Percentiles rank a stretch among this genome's conserved stretches.
Conservation (phyloP, 2,329 filamentous ascomycete species). For the Waltergamsia citrina region DNA sequence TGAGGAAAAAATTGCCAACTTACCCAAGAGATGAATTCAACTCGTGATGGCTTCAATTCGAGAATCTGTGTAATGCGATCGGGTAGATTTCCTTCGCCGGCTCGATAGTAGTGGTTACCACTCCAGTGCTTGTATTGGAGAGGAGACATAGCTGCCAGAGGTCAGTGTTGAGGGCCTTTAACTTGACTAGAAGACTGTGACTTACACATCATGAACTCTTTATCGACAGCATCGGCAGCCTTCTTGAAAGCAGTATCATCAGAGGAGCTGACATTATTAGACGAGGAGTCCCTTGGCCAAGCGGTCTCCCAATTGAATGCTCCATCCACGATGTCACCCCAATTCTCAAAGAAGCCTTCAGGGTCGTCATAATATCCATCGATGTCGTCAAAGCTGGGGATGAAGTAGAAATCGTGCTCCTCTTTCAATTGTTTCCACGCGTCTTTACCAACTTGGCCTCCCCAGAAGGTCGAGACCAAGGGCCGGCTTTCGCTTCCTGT, state of each 20-base stretch:
- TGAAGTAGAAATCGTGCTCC: slow-evolving; percentile 6
- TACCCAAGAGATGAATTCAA: slow-evolving; percentile 7
- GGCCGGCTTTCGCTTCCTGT: slow-evolving; percentile 2
- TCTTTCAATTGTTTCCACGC: slow-evolving; percentile 2
- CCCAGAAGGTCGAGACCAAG: slow-evolving; percentile 7
- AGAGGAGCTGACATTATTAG: slow-evolving; percentile 6
- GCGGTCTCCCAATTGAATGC: slow-evolving; percentile 9
- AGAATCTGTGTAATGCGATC: slow-evolving; percentile 7
- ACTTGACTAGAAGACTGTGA: not conserved
- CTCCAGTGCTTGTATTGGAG: slow-evolving; percentile 8
- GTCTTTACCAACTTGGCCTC: slow-evolving; percentile 1
- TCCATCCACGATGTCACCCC: slow-evolving; percentile 7
- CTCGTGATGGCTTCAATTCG: slow-evolving; percentile 5
- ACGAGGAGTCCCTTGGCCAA: slow-evolving; percentile 5
- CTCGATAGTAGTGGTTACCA: slow-evolving; percentile 7
- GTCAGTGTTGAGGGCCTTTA: not conserved
- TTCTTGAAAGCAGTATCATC: slow-evolving; percentile 2
- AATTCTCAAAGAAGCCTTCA: slow-evolving; percentile 2
- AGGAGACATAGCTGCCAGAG: slow-evolving; percentile 6
- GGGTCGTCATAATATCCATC: slow-evolving; percentile 4
- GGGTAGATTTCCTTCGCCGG: slow-evolving; percentile 8
- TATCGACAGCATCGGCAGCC: slow-evolving; percentile 3
- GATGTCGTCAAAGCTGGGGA: slow-evolving; percentile 5
- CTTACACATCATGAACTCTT: slow-evolving; percentile 7
- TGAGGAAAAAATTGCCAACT: not conserved